A percentile compares a stretch with the other conserved stretches of the same genome.
phyloP scores from a whole-genome alignment of 1,284 basidiomycete genomes.

The Phlebopus sp. region DNA sequence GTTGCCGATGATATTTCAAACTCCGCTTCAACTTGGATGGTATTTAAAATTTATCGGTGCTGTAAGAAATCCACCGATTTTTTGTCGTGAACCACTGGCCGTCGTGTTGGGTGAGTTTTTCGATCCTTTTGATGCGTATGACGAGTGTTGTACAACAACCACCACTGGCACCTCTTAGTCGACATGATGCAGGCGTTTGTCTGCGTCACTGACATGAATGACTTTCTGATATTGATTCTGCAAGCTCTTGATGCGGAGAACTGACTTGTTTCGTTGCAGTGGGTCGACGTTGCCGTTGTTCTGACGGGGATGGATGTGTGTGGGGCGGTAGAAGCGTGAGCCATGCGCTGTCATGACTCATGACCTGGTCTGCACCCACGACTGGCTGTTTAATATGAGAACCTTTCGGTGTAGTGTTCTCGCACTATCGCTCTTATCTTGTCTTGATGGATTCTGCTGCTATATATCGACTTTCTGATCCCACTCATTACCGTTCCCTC shows the following conservation, averaged over 20 bases:
- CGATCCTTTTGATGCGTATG: slow-evolving; percentile 33
- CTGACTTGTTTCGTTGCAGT: slow-evolving; percentile 18
- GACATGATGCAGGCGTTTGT: slow-evolving; percentile 52
- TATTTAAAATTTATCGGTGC: background rate
- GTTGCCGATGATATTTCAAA: slow-evolving; percentile 11
- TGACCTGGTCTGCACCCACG: background rate
- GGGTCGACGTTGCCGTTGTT: background rate
- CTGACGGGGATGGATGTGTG: background rate
- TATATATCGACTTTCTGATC: slow-evolving; percentile 11
- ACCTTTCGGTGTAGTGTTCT: background rate
- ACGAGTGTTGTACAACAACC: slow-evolving; percentile 79
- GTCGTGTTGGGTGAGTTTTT: slow-evolving; percentile 20
- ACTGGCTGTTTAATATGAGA: background rate
- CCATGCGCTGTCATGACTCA: background rate
- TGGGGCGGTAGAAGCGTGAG: too few species aligned
- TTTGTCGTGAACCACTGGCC: background rate
- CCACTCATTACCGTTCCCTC: background rate
- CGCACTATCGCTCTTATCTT: slow-evolving; percentile 9
- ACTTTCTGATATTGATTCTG: slow-evolving; percentile 58
- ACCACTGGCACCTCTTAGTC: slow-evolving; percentile 86
- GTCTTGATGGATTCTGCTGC: background rate
- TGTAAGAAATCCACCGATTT: background rate
- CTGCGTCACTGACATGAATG: slow-evolving; percentile 77
- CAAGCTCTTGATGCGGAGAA: slow-evolving; percentile 1
- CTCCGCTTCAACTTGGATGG: slow-evolving; percentile 22